phyloP scores from a whole-genome alignment of 371 early-diverging fungal species.

The Choanephora cucurbitarum region DNA sequence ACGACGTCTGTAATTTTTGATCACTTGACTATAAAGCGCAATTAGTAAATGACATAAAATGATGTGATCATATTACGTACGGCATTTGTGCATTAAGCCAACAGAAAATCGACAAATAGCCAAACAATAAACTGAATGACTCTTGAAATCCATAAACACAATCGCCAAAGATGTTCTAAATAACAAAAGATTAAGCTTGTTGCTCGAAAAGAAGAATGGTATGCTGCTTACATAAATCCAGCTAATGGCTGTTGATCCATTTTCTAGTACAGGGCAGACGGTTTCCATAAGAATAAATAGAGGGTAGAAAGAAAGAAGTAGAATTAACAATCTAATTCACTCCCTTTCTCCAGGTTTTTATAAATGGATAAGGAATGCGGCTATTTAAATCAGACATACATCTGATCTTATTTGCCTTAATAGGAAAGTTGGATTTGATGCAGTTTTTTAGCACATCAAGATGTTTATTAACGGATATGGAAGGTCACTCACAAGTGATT shows the following conservation, averaged over 20 bases:
- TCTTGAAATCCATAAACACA: slow-evolving; percentile 58
- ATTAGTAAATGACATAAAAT: neutral
- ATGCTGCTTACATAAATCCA: slow-evolving; percentile 48
- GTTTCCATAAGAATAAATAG: slow-evolving; percentile 9
- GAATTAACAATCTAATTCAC: neutral
- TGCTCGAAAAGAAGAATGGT: too few relatives aligned
- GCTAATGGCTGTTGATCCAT: slow-evolving; percentile 22
- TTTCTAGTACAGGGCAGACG: slow-evolving; percentile 19
- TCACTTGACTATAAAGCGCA: slow-evolving; percentile 53
- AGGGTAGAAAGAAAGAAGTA: slow-evolving; percentile 11
- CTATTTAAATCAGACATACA: slow-evolving; percentile 13
- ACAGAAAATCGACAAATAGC: slow-evolving; percentile 68
- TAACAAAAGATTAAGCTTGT: neutral
- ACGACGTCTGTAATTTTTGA: slow-evolving; percentile 58
- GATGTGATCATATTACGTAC: slow-evolving; percentile 43
- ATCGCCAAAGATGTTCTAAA: slow-evolving; percentile 55
- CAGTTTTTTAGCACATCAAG: slow-evolving; percentile 8
- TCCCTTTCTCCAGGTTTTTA: slow-evolving; percentile 4
- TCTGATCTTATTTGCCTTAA: slow-evolving; percentile 25
- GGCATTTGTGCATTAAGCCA: slow-evolving; percentile 84
- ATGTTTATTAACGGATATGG: slow-evolving; percentile 3
- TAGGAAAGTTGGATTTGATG: slow-evolving; percentile 18
- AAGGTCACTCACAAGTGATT: slow-evolving; percentile 3
- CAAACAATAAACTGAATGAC: slow-evolving; percentile 47
- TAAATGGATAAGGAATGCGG: slow-evolving; percentile 13